Base-by-base conservation (phyloP, 495 filamentous ascomycete species). In the Pyrenopolyporus hunteri region DNA sequence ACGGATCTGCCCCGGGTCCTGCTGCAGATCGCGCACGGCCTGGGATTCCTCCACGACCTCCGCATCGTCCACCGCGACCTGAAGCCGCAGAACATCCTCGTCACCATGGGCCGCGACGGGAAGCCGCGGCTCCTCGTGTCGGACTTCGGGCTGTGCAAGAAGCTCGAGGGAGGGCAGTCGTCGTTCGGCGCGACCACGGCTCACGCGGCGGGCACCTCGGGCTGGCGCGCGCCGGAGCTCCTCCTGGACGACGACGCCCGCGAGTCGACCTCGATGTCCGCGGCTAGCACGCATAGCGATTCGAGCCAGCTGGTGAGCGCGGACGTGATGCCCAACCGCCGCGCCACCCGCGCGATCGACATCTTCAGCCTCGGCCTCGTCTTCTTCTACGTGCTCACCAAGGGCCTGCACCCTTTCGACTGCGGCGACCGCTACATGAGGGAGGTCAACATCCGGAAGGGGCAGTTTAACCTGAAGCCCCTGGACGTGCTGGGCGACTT, bases 81-180 rank as follows among this genome's bases (percentile, higher is more conserved):
- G 63, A 98, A 98, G 70, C 94, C 94, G 1, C 94, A 98, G 66
- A 98, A 98, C 64, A 97, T 98, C 39, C 81, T 98, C 0, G 91
- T 96, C 44, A 77, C 80, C 33, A 79, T 83, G 72, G 76, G 79
- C 75, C 75, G 85, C 72, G 77, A 81, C 40, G 78, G 80, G n/a
- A 79, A 74, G 36, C 86, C 88, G 25, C 89, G 93, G 11, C 78
- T 98, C 3, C 85, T 98, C 7, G 96, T 98, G 28, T 97, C 95
- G 1, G 94, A 98, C 74, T 98, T 98, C 72, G 94, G 94, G 9
- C 83, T 98, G 14, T 98, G 94, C 74, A 98, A 98, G 81, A 97
- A 96, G 68, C 76, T 98, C n/a, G 94, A 97, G 52, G 91, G 89
- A 51, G 92, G 95, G 39, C 91, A 93, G 66, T 96, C 92, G 44